Evolutionary conservation across 805 yeast species (phyloP).

Genomic region (Groenewaldozyma salmanticensis): DNA sequence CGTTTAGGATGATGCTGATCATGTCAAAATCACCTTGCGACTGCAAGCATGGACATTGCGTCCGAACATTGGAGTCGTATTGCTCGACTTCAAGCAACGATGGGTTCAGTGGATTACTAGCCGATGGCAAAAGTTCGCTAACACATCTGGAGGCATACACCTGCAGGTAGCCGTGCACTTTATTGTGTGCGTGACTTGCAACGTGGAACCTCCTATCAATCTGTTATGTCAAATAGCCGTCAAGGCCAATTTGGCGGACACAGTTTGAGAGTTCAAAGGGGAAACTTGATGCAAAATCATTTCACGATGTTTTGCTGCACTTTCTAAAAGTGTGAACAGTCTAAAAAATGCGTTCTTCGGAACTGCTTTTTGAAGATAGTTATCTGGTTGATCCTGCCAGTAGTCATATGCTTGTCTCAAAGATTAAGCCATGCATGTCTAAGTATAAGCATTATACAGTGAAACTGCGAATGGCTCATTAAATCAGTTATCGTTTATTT

Average conservation of each 20-base stretch:
- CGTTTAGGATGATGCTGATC: no score
- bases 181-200: slow-evolving; percentile 12
- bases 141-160: slow-evolving; percentile 15
- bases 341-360: neutral
- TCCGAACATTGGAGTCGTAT: no score
- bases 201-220: slow-evolving; percentile 17
- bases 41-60: no score
- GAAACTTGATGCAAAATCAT: slow-evolving; percentile 10
- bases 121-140: slow-evolving; percentile 23
- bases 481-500: slow-evolving; percentile 42
- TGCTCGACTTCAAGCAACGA: slow-evolving; percentile 5
- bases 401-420: slow-evolving; percentile 45
- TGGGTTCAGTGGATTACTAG: slow-evolving; percentile 25
- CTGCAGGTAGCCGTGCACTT: slow-evolving; percentile 18
- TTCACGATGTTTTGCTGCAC: neutral
- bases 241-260: slow-evolving; percentile 11
- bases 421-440: slow-evolving; percentile 43
- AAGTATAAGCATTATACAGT: slow-evolving; percentile 40
- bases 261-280: slow-evolving; percentile 17
- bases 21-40: no score
- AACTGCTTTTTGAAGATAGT: slow-evolving; percentile 17
- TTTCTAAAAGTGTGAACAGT: neutral
- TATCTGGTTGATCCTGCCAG: slow-evolving; percentile 45
- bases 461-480: slow-evolving; percentile 44
- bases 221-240: slow-evolving; percentile 1